Evolutionary conservation across 768 basidiomycete genomes (phyloP).

Genomic region (Boletus huronensis): DNA sequence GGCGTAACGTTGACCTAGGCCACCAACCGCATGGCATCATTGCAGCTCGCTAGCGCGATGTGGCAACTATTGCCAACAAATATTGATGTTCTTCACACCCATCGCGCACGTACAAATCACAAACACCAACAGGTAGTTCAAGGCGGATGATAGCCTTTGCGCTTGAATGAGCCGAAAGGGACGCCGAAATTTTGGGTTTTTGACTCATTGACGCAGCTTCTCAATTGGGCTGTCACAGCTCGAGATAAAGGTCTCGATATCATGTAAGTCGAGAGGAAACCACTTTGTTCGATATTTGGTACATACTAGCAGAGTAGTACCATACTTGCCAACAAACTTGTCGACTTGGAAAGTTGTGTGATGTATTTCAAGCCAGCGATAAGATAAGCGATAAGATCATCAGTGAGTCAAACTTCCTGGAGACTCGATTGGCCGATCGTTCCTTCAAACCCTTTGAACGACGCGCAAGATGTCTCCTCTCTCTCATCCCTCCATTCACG

Average conservation of each 20-base stretch:
- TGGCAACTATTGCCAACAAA: background rate
- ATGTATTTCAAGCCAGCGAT: background rate
- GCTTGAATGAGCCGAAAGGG: background rate
- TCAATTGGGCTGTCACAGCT: background rate
- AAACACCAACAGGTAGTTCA: background rate
- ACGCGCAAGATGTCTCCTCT: slow-evolving; percentile 47
- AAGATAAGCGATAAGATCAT: slow-evolving; percentile 8
- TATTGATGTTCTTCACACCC: background rate
- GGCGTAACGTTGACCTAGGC: background rate
- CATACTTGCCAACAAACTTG: background rate
- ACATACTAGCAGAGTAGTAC: background rate
- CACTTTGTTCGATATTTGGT: too few relatives aligned
- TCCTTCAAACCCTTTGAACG: background rate
- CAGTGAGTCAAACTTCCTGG: background rate
- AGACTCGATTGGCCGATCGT: background rate
- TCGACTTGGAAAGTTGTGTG: too few relatives aligned
- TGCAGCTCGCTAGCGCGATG: background rate
- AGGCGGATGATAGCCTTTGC: background rate
- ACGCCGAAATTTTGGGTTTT: background rate
- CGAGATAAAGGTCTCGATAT: too few relatives aligned
- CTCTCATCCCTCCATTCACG: slow-evolving; percentile 54
- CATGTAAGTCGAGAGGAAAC: too few relatives aligned
- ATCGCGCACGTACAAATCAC: background rate
- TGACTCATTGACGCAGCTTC: background rate
- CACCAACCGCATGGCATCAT: background rate